Conservation (phyloP, 2,329 filamentous ascomycete species). For the Fusarium brevicatenulatum region DNA sequence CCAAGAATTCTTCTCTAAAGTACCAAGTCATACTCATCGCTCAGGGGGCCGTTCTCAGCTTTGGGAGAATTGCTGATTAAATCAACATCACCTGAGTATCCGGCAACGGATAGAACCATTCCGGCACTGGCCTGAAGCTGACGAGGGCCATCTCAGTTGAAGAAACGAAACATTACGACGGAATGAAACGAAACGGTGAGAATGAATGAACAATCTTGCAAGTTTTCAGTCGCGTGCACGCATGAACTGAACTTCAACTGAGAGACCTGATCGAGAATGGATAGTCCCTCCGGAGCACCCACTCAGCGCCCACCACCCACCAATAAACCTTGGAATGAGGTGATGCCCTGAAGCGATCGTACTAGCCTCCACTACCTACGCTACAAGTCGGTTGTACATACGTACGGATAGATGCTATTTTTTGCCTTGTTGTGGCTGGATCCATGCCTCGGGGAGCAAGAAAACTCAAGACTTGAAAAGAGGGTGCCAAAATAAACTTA, state of each 20-base stretch:
- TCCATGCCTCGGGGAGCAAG: neutral
- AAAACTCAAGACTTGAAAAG: neutral
- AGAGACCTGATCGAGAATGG: conserved; percentile 4
- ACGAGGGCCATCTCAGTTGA: conserved; percentile 10
- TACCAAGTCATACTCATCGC: neutral
- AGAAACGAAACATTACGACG: conserved; percentile 25
- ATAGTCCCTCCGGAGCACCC: conserved; percentile 2
- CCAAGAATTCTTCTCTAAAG: neutral
- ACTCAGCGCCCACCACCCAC: neutral
- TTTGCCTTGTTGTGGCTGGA: neutral
- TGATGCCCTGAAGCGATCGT: conserved; percentile 4
- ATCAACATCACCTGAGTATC: conserved; percentile 17
- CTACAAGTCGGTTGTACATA: neutral
- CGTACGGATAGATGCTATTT: conserved; percentile 27
- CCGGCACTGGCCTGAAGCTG: conserved; percentile 32
- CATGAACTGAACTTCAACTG: conserved; percentile 17
- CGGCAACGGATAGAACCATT: neutral
- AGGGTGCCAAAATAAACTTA: neutral
- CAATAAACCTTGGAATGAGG: conserved; percentile 11
- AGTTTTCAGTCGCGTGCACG: neutral
- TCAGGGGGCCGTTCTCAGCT: neutral
- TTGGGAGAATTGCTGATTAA: neutral
- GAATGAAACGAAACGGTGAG: conserved; percentile 34
- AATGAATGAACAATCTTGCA: conserved; percentile 4
- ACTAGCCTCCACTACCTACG: neutral